These are phyloP conservation scores for Aspergillus neoniger DNA, from an alignment of 2,329 filamentous ascomycete genomes.

Conservation along the genomic window DNA sequence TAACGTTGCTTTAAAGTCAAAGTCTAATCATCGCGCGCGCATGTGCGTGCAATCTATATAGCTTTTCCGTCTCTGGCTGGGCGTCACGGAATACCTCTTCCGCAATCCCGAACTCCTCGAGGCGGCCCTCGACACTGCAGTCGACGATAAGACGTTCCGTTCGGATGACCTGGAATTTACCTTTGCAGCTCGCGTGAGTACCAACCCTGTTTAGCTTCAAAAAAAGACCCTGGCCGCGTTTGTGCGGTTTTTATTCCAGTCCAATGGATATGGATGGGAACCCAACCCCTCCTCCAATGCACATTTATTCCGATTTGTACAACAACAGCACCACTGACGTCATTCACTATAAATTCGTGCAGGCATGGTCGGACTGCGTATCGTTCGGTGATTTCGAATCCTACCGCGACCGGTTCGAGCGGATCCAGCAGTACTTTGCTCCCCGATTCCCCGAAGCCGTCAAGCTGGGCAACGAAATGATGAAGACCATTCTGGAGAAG, in stretches of 20 bases:
- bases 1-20: neutral
- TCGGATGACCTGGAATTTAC: conserved; percentile 96
- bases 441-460: conserved; percentile 86
- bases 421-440: conserved; percentile 88
- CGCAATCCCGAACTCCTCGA: conserved; percentile 78
- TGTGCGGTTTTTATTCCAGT: neutral
- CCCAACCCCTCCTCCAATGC: neutral
- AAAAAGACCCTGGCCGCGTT: neutral
- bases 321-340: conserved; percentile 11
- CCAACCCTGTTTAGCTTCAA: neutral
- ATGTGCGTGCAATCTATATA: conserved; percentile 39
- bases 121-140: conserved; percentile 79
- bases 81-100: conserved; percentile 96
- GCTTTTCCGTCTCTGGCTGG: conserved; percentile 93
- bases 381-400: conserved; percentile 88
- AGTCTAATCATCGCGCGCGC: neutral
- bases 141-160: conserved; percentile 89
- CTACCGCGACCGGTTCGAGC: conserved; percentile 87
- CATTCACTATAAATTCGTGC: conserved; percentile 1
- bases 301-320: neutral
- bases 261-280: neutral
- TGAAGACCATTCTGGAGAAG: conserved; percentile 88
- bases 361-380: conserved; percentile 94
- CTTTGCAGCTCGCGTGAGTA: conserved; percentile 75
- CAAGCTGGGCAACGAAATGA: conserved; percentile 92